Evolutionary conservation across 1,139 yeast species (phyloP).

Genomic region (Martiniozyma asiatica): DNA sequence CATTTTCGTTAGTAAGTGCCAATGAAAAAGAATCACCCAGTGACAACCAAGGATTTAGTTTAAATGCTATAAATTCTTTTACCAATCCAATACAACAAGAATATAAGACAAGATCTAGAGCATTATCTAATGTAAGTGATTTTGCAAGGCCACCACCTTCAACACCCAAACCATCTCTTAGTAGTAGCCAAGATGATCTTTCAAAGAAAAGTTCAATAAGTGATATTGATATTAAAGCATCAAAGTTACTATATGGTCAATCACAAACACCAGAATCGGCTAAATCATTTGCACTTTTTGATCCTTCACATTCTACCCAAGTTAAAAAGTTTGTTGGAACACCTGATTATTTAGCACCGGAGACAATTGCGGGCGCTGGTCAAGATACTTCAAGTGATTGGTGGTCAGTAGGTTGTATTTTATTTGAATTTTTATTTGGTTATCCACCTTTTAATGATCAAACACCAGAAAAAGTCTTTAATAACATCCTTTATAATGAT

Average conservation of each 20-base stretch:
- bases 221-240: conserved; percentile 4
- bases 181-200: background rate
- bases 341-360: conserved; percentile 96
- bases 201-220: background rate
- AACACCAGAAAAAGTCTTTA: conserved; percentile 71
- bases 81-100: conserved; percentile 10
- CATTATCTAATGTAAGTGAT: conserved; percentile 24
- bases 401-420: conserved; percentile 97
- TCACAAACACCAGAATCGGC: conserved; percentile 5
- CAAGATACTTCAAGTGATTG: conserved; percentile 89
- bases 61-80: conserved; percentile 3
- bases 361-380: conserved; percentile 75
- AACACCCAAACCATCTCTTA: conserved; percentile 25
- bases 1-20: conserved; percentile 1
- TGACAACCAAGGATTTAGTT: background rate
- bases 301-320: conserved; percentile 41
- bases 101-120: conserved; percentile 11
- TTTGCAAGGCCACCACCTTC: conserved; percentile 24
- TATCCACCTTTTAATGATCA: conserved; percentile 90
- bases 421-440: conserved; percentile 87
- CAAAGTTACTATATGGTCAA: too few species aligned
- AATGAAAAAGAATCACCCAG: conserved; percentile 1
- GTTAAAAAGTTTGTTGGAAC: conserved; percentile 79
- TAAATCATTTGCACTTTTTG: conserved; percentile 48
- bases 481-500: conserved; percentile 58